Base-by-base conservation (phyloP, 73 alveolate genomes). In the Breviolum minutum region DNA sequence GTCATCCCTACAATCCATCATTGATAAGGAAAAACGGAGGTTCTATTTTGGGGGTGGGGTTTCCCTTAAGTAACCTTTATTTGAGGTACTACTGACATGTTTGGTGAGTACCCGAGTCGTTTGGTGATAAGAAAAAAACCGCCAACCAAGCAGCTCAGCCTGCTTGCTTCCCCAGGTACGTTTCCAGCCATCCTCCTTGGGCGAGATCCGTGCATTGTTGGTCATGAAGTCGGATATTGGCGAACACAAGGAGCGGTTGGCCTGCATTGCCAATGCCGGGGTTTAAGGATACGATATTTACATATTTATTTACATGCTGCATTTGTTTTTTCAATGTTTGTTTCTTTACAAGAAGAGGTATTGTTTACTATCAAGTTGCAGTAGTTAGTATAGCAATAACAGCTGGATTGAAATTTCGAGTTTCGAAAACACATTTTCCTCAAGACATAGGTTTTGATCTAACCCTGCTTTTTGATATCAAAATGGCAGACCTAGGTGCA, bases 161-260 rank as follows among this genome's bases (percentile, higher is more conserved):
- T 6, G n/a, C 17, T 30, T 82, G 63, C 17, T 9, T n/a, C 30
- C 5, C 79, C 12, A 94, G 94, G 99, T 94, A 24, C 60, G 94
- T 9, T 94, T 94, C 85, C 92, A 79, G 60, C 99, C 99, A 19
- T 94, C 99, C 11, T n/a, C 71, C 13, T 70, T 94, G 68, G 99
- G 99, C 10, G 99, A 94, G 94, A 94, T 76, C 54, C 91, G 99
- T 7, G 99, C 86, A 16, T 27, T 94, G 61, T 79, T 94, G 73
- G 99, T 94, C 14, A 30, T 94, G 85, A 94, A 30, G 79, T 76
- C 94, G 1, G 93, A 94, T 8, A 71, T 86, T 13, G 99, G 99
- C 22, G 99, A 94, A 71, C 86, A 94, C 85, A 94, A 94, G 94
- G 99, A 24, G 22, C 74, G 63, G 19, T 24, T 24, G n/a, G n/a